phyloP scores from a whole-genome alignment of 768 basidiomycete species.

The Hericium coralloides region DNA sequence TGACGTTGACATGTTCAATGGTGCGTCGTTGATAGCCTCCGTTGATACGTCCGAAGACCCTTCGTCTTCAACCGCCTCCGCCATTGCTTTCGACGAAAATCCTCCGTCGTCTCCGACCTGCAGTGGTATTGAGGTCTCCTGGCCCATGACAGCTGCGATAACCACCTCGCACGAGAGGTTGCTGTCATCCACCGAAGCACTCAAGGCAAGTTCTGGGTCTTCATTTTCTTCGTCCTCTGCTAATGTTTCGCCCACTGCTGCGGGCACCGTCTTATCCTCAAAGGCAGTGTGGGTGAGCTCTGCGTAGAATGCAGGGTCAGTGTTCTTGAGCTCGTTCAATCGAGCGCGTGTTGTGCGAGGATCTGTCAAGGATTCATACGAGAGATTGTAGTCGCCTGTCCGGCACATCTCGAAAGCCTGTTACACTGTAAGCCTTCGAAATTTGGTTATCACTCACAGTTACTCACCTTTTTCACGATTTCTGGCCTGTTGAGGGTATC shows the following conservation, averaged over 20 bases:
- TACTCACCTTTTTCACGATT: conserved; percentile 23
- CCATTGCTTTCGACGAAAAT: not conserved
- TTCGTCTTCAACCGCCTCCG: not conserved
- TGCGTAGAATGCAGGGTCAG: not conserved
- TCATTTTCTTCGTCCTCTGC: not conserved
- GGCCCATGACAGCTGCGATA: not conserved
- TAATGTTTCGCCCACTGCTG: not conserved
- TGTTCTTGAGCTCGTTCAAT: not conserved
- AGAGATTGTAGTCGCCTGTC: not conserved
- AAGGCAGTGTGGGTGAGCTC: not conserved
- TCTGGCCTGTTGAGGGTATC: conserved; percentile 19
- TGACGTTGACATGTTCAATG: no score
- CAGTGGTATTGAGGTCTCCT: not conserved
- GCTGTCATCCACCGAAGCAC: not conserved
- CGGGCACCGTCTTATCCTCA: not conserved
- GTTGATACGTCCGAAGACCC: not conserved
- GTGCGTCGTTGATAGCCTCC: not conserved
- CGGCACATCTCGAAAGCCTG: not conserved
- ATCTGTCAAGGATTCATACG: not conserved
- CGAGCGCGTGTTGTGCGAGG: not conserved
- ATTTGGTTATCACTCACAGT: not conserved
- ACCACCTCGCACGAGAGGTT: not conserved
- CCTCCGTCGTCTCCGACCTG: not conserved
- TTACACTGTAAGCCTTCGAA: no score
- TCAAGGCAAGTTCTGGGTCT: not conserved